Percentiles rank a stretch among this genome's conserved stretches.
Evolutionary conservation across 1,139 yeast genomes (phyloP).

Genomic region (Blastobotrys persicus): DNA sequence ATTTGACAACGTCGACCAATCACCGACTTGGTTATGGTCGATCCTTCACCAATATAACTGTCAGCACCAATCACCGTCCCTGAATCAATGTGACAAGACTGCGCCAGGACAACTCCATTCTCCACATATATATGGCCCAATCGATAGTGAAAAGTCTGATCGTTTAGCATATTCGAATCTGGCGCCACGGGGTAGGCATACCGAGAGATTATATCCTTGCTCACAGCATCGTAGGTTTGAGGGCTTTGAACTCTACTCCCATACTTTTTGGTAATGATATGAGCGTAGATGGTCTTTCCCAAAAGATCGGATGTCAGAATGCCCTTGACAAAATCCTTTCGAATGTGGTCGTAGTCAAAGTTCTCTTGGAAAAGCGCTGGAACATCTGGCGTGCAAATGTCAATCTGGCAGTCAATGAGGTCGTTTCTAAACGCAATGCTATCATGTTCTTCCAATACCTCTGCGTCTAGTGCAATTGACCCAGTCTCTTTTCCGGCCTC

Average conservation of each 20-base stretch:
- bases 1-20: constrained; percentile 84
- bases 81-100: constrained; percentile 78
- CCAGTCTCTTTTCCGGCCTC: constrained; percentile 46
- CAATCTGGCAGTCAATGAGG: constrained; percentile 92
- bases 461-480: constrained; percentile 75
- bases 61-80: constrained; percentile 76
- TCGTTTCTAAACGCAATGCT: constrained; percentile 83
- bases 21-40: constrained; percentile 58
- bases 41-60: constrained; percentile 60
- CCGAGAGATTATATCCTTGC: constrained; percentile 87
- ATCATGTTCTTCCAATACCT: constrained; percentile 72
- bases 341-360: constrained; percentile 84
- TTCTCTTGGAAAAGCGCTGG: constrained; percentile 96
- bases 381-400: constrained; percentile 90
- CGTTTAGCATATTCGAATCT: constrained; percentile 70
- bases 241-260: constrained; percentile 94
- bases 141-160: constrained; percentile 74
- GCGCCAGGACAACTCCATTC: constrained; percentile 83
- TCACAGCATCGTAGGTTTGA: constrained; percentile 87
- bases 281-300: constrained; percentile 88
- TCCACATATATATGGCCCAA: constrained; percentile 80
- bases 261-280: constrained; percentile 69
- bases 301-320: constrained; percentile 86
- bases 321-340: constrained; percentile 88
- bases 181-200: constrained; percentile 93